phyloP scores from a whole-genome alignment of 768 basidiomycete species.

The Psilocybe subaeruginosa region DNA sequence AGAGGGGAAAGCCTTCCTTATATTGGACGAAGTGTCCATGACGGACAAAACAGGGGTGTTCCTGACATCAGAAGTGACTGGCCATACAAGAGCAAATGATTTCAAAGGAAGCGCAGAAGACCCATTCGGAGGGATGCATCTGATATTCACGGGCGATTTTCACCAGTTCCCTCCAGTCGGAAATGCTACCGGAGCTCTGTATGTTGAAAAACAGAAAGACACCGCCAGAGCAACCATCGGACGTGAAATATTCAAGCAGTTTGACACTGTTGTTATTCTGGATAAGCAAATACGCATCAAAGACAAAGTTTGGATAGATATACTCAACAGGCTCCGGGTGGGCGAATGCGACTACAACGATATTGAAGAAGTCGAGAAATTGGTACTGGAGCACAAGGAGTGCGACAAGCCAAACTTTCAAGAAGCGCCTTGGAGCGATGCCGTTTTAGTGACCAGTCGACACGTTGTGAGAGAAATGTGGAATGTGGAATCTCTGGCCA shows the following conservation, averaged over 20 bases:
- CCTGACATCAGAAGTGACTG: conserved; percentile 22
- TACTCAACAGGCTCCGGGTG: conserved; percentile 26
- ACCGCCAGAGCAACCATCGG: conserved; percentile 17
- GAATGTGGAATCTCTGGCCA: conserved; percentile 34
- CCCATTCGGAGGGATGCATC: conserved; percentile 42
- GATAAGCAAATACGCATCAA: conserved; percentile 36
- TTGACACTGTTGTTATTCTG: conserved; percentile 37
- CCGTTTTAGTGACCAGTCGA: conserved; percentile 37
- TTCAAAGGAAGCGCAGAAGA: conserved; percentile 1
- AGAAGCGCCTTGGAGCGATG: conserved; percentile 30
- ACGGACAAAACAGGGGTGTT: conserved; percentile 29
- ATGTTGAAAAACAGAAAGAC: conserved; percentile 18
- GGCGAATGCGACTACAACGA: not conserved
- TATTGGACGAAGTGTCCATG: conserved; percentile 48
- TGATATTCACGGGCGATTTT: conserved; percentile 44
- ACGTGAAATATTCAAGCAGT: conserved; percentile 27
- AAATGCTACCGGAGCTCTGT: conserved; percentile 20
- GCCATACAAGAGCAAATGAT: conserved; percentile 3
- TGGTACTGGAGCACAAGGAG: not conserved
- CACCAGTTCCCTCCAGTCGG: conserved; percentile 31
- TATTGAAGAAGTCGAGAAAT: not conserved
- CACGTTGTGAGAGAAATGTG: conserved; percentile 35
- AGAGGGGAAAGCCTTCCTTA: conserved; percentile 23
- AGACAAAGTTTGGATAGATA: conserved; percentile 31
- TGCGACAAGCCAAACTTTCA: conserved; percentile 1